Base-by-base conservation (phyloP, 2,329 filamentous ascomycete genomes). In the Scedosporium dehoogii region DNA sequence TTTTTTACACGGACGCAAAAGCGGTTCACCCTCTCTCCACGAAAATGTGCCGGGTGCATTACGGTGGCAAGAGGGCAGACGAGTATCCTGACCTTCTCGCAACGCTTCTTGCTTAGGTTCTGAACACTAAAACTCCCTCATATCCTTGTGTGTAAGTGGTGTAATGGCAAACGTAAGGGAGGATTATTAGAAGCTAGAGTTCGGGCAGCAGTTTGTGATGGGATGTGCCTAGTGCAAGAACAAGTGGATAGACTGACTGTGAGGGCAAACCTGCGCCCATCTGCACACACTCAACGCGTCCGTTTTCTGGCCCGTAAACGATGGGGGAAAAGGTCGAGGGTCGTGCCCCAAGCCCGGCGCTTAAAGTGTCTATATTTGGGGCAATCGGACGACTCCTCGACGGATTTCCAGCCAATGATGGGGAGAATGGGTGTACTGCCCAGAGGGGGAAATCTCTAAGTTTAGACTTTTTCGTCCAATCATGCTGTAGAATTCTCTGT, bases 291-390 rank as follows among this genome's bases (percentile, higher is more conserved):
- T 38, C 33, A 38, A 38, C 33, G 33, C 33, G 33, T 55, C 51
- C 51, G 51, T 59, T 42, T 59, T 59, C 29, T 42, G 9, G 18
- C 33, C 57, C 29, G 21, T 16, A 21, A 41, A 21, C 57, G 29
- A 33, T 33, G 27, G 33, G 14, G 23, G 14, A 33, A 16, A 38
- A 29, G 55, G 16, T 53, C 48, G 25, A 18, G 56, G n/a, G 29
- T 58, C n/a, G 12, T n/a, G 29, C 21, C 21, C 29, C 48, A 55
- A 38, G n/a, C 25, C 16, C 59, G 59, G 59, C 59, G 59, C 59
- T 60, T 53, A 60, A 33, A 42, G 4, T 42, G 42, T 7, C 59
- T 60, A 53, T 38, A 60, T 60, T 60, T 60, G 44, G 44, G 29
- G 23, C 23, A 51, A 51, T 21, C 59, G 29, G 59, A 60, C 59